Base-by-base conservation (phyloP, 2,329 filamentous ascomycete species). In the Ophiocordyceps camponoti-floridani region DNA sequence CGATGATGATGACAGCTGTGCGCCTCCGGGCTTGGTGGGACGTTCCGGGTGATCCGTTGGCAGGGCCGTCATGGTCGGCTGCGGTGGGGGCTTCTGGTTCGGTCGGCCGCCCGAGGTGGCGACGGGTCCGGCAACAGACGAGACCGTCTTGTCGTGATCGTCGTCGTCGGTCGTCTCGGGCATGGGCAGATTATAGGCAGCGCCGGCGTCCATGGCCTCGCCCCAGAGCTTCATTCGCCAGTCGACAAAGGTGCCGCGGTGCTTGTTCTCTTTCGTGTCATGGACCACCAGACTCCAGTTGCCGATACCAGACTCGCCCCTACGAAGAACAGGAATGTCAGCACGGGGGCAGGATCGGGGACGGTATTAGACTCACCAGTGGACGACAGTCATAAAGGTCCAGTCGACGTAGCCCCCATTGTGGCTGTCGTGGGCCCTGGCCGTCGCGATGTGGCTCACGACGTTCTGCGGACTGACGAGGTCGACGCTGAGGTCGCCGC, bases 341-440 rank as follows among this genome's bases (percentile, higher is more conserved):
- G 44, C 26, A 9, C 11, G 41, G 9, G 10, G 12, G 8, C 16
- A 7, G 14, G 8, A 4, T 26, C n/a, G 2, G 4, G 4, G 6
- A 26, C 8, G 23, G 8, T 13, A 9, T 16, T 41, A 19, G 35
- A 62, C 79, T 62, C 71, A 87, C 84, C 88, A 98, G 60, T 98
- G 91, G 50, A 81, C 88, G 35, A 98, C 91, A 49, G 82, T 93
- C 91, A 98, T 98, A 56, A 98, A 98, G 0, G 89, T 96, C 91
- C 91, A 98, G 63, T 96, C 86, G 35, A 79, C 67, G 59, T 96
- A 98, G 9, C 91, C 91, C 19, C 64, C 62, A 0, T 64, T 58
- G 33, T 72, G 73, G 1, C 72, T 67, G 59, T 98, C 91, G 19
- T 75, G 62, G 47, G 72, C 72, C 50, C 91, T 82, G 2, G 81